Evolutionary conservation across 768 basidiomycete species (phyloP).

Genomic region (Hirschioporus abietinus): DNA sequence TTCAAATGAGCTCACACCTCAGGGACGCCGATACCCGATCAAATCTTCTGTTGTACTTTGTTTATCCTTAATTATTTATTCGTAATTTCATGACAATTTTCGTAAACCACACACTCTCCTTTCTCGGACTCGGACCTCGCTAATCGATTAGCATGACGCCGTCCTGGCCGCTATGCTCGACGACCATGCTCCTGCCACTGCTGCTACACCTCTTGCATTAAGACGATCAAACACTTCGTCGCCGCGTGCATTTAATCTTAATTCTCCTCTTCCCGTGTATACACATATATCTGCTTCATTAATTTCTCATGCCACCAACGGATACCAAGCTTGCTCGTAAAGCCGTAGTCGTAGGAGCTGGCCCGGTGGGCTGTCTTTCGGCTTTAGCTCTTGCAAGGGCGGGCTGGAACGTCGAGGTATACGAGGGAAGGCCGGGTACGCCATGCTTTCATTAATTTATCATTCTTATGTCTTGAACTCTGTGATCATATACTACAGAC

Average conservation of each 20-base stretch:
- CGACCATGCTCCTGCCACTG: background rate
- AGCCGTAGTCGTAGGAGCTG: conserved; percentile 77
- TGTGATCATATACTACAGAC: conserved; percentile 39
- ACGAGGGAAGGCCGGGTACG: conserved; percentile 75
- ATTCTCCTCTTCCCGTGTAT: background rate
- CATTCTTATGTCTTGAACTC: conserved; percentile 8
- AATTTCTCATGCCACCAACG: background rate
- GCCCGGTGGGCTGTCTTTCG: conserved; percentile 91
- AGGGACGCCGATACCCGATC: background rate
- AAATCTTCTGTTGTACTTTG: background rate
- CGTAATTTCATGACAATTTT: background rate
- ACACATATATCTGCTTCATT: background rate
- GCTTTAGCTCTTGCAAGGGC: conserved; percentile 80
- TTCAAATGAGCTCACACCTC: background rate
- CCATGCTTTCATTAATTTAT: conserved; percentile 1
- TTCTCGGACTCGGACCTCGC: background rate
- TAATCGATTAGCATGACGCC: background rate
- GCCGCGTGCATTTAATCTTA: background rate
- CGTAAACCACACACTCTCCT: background rate
- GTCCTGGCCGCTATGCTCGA: background rate
- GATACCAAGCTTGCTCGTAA: conserved; percentile 26
- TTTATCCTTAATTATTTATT: background rate
- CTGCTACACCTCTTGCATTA: background rate
- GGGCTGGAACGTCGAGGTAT: conserved; percentile 80
- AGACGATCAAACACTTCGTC: background rate